phyloP scores from a whole-genome alignment of 2,329 filamentous ascomycete species.

The Xylaria sp. region DNA sequence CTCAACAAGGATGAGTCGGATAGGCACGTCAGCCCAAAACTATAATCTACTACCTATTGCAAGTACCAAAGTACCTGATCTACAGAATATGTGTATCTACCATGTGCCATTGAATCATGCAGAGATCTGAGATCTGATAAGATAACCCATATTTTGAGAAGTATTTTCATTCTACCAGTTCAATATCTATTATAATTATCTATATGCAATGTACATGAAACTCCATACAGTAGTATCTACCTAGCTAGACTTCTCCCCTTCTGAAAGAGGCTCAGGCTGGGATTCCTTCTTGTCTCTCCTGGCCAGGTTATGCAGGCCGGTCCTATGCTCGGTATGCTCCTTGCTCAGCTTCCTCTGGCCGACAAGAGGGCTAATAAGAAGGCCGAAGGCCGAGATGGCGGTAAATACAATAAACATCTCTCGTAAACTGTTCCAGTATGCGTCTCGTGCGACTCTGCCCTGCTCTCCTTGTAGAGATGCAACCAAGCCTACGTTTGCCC shows the following conservation, averaged over 20 bases:
- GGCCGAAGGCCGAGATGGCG: slow-evolving; percentile 59
- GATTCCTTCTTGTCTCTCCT: slow-evolving; percentile 28
- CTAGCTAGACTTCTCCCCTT: slow-evolving; percentile 30
- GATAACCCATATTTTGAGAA: neutral
- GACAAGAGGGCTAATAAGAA: slow-evolving; percentile 61
- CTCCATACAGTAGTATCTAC: neutral
- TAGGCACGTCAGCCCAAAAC: neutral
- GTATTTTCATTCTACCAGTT: neutral
- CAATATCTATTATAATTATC: slow-evolving; percentile 19
- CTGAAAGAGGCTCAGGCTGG: slow-evolving; percentile 19
- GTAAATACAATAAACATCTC: slow-evolving; percentile 70
- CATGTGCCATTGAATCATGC: too few species aligned
- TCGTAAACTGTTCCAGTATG: slow-evolving; percentile 62
- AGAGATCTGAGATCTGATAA: too few species aligned
- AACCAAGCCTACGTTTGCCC: slow-evolving; percentile 63
- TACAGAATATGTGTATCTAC: neutral
- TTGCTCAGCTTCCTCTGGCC: slow-evolving; percentile 63
- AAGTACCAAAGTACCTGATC: slow-evolving; percentile 4
- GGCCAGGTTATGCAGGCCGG: slow-evolving; percentile 59
- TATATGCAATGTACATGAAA: slow-evolving; percentile 3
- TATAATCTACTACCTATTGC: neutral
- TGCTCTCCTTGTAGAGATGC: slow-evolving; percentile 56
- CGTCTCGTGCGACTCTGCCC: slow-evolving; percentile 51
- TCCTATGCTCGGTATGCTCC: slow-evolving; percentile 68
- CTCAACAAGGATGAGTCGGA: neutral